Evolutionary conservation across 2,329 filamentous ascomycete species (phyloP), one percentile per base, ranked within the genome.

Genomic region (Penicillium sp.): DNA sequence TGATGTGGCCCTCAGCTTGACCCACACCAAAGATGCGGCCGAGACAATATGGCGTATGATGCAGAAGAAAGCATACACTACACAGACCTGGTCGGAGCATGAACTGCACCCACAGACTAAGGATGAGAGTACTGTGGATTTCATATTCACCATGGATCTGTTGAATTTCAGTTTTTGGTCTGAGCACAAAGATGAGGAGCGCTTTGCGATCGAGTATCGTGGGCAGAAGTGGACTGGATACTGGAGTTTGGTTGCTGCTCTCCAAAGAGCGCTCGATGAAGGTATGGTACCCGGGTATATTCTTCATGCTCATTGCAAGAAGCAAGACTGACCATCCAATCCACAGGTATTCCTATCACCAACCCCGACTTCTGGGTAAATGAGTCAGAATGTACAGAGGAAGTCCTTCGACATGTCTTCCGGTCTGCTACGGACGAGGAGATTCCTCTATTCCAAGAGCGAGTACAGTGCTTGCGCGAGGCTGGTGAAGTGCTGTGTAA

Each of bases 161-260:
- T 78, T 99, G 49, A 99, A 99, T 71, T 99, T 97, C 70, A 95
- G 88, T 22, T 99, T 99, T 73, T 99, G 94, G 94, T 95, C 90
- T 14, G 87, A 90, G 50, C 75, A 81, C 56, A 67, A 73, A 2
- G 86, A 89, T 11, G 81, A 85, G 5, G 86, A 93, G 65, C 82
- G 91, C 11, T 99, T 93, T 72, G 83, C 89, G 9, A 83, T 99
- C 41, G 87, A 90, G 54, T 97, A 97, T 73, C 83, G 82, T 44
- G 92, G 85, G 26, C 87, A 85, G 73, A 85, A 76, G 54, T 97
- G 92, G 91, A 97, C 92, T 0, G 94, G 94, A 3, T 99, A 99
- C 74, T 96, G 90, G 87, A 96, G 92, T 71, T 77, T 99, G 53
- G 90, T 97, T 20, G 94, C 94, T 23, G 85, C 89, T 22, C 73